Percentiles rank a stretch among this genome's conserved stretches.
These are phyloP conservation scores for Metschnikowia kofuensis DNA, from an alignment of 805 yeast genomes.

Conservation along the genomic window DNA sequence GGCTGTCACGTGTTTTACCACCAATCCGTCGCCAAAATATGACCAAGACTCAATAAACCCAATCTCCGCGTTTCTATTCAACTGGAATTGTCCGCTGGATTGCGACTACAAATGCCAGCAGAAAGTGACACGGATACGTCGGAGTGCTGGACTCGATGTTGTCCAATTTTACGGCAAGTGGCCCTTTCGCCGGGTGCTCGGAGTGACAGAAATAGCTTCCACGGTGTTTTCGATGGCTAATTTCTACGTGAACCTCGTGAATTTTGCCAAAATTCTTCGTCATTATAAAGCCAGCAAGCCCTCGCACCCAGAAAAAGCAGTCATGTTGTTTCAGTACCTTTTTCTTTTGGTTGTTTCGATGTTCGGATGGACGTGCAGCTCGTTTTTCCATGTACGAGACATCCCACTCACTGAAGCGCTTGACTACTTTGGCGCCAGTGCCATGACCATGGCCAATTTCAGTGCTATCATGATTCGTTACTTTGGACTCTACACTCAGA, in stretches of 20 bases:
- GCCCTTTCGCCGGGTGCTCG: conserved; percentile 39
- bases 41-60: conserved; percentile 14
- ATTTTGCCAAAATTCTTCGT: conserved; percentile 24
- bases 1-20: conserved; percentile 16
- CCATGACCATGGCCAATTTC: conserved; percentile 35
- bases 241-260: conserved; percentile 32
- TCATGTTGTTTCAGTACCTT: conserved; percentile 32
- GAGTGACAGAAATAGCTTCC: conserved; percentile 36
- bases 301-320: conserved; percentile 13
- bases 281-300: conserved; percentile 24
- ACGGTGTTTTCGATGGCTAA: conserved; percentile 35
- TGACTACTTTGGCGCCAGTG: conserved; percentile 43
- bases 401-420: conserved; percentile 35
- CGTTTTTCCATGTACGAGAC: conserved; percentile 39
- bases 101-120: conserved; percentile 42
- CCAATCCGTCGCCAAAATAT: conserved; percentile 15
- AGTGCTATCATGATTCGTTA: conserved; percentile 32
- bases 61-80: conserved; percentile 19
- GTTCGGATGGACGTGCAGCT: conserved; percentile 38
- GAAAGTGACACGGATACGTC: conserved; percentile 25
- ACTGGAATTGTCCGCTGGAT: conserved; percentile 36
- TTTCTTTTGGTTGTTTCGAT: conserved; percentile 26
- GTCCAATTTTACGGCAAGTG: conserved; percentile 46
- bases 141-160: conserved; percentile 19
- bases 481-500: conserved; percentile 24